phyloP scores from a whole-genome alignment of 257 asterid genomes.

The Linderniella brevidens region DNA sequence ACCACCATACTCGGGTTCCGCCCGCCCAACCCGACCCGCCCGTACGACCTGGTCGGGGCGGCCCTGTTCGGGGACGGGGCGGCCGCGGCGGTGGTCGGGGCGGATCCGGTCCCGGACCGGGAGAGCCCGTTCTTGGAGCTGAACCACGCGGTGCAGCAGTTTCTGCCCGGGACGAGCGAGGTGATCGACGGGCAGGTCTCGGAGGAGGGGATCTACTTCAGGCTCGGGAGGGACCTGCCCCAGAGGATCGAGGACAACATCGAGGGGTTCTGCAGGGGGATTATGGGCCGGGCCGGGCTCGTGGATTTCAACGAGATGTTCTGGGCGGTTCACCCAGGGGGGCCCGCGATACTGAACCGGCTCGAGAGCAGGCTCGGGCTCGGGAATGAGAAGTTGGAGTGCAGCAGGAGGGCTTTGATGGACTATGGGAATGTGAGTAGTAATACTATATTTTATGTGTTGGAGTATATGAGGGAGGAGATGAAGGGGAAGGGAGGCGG shows the following conservation, averaged over 20 bases:
- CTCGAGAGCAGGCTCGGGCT: constrained; percentile 41
- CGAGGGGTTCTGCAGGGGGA: constrained; percentile 48
- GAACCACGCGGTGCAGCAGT: constrained; percentile 54
- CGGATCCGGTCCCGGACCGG: constrained; percentile 28
- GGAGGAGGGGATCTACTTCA: constrained; percentile 77
- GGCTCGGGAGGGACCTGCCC: constrained; percentile 66
- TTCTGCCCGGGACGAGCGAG: constrained; percentile 37
- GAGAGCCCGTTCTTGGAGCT: constrained; percentile 63
- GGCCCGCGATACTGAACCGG: constrained; percentile 80
- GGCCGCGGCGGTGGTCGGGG: constrained; percentile 52
- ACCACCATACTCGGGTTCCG: constrained; percentile 81
- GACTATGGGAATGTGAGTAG: constrained; percentile 88
- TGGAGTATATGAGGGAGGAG: constrained; percentile 73
- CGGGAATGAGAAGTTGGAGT: constrained; percentile 32
- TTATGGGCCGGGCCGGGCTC: constrained; percentile 26
- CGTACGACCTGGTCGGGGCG: constrained; percentile 85
- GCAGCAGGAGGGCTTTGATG: constrained; percentile 82
- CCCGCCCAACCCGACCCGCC: constrained; percentile 63
- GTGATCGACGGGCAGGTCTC: constrained; percentile 71
- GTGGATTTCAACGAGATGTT: constrained; percentile 43
- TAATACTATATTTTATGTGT: constrained; percentile 67
- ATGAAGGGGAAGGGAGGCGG: constrained; percentile 22
- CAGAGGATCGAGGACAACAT: constrained; percentile 71
- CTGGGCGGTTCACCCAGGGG: constrained; percentile 97
- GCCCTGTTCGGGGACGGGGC: constrained; percentile 91